phyloP scores from a whole-genome alignment of 495 filamentous ascomycete genomes.

The Daldinia decipiens region DNA sequence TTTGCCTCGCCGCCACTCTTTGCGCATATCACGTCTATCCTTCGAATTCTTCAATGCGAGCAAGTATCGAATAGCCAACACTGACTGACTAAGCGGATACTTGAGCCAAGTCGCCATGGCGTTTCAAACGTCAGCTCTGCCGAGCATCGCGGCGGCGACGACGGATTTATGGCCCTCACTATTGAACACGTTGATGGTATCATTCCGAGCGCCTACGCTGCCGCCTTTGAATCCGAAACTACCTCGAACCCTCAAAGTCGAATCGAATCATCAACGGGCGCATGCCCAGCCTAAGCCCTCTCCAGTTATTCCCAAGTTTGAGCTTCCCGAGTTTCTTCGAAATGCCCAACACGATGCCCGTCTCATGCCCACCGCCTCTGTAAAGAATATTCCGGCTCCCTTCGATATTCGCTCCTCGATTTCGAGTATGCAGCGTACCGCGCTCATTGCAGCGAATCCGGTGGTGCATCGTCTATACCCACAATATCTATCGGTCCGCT shows the following conservation, averaged over 20 bases:
- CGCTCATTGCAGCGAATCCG: constrained; percentile 45
- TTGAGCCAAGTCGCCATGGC: constrained; percentile 41
- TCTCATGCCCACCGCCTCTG: constrained; percentile 20
- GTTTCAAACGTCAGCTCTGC: constrained; percentile 46
- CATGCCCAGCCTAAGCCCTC: constrained; percentile 18
- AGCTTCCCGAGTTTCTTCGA: constrained; percentile 57
- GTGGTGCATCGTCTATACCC: constrained; percentile 39
- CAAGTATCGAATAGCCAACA: not conserved
- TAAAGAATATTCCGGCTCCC: constrained; percentile 39
- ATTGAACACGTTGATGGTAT: constrained; percentile 56
- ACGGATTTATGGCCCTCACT: constrained; percentile 67
- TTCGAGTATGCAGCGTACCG: constrained; percentile 42
- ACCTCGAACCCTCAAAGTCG: constrained; percentile 19
- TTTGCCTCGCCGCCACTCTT: constrained; percentile 8
- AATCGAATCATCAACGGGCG: constrained; percentile 26
- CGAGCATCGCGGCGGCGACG: constrained; percentile 62
- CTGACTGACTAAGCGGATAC: constrained; percentile 23
- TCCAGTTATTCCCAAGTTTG: constrained; percentile 29
- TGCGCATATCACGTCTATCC: constrained; percentile 18
- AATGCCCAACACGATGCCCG: constrained; percentile 41
- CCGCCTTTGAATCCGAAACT: constrained; percentile 20
- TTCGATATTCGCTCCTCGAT: constrained; percentile 50
- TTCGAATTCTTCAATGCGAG: constrained; percentile 4
- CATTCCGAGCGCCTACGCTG: constrained; percentile 51
- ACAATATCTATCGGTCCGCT: constrained; percentile 28